Percentiles rank a stretch among this genome's conserved stretches.
Evolutionary conservation across 495 filamentous ascomycete genomes (phyloP).

Genomic region (Xeromyces bisporus): DNA sequence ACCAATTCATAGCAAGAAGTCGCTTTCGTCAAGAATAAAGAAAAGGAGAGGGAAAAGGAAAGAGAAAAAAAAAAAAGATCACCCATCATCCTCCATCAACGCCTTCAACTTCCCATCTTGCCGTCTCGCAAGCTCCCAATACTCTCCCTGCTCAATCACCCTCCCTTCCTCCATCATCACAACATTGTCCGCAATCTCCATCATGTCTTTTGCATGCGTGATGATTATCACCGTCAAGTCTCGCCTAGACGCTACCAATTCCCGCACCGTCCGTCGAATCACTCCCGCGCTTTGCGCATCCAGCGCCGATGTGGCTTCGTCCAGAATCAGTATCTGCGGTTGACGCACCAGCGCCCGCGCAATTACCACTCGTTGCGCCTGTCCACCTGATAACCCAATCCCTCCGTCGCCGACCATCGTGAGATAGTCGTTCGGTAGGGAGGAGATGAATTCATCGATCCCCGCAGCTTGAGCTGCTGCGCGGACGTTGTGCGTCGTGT

Average conservation of each 20-base stretch:
- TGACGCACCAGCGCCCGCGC: conserved; percentile 58
- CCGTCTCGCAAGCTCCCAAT: conserved; percentile 31
- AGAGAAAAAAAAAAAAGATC: too few relatives aligned
- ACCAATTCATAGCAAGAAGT: too few relatives aligned
- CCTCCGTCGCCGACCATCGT: conserved; percentile 70
- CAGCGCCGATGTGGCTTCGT: conserved; percentile 74
- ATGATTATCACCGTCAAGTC: conserved; percentile 46
- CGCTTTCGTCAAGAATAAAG: too few relatives aligned
- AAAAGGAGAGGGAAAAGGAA: too few relatives aligned
- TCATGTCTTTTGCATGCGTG: conserved; percentile 71
- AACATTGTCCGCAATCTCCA: conserved; percentile 54
- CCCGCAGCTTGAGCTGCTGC: conserved; percentile 49
- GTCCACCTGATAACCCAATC: conserved; percentile 59
- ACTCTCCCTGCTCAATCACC: conserved; percentile 50
- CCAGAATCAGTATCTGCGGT: conserved; percentile 59
- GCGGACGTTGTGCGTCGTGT: conserved; percentile 23
- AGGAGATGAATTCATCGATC: conserved; percentile 64
- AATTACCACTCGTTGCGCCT: conserved; percentile 68
- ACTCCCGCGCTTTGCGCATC: conserved; percentile 52
- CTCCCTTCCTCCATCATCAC: conserved; percentile 51
- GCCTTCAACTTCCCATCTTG: conserved; percentile 23
- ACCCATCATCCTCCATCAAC: conserved; percentile 17
- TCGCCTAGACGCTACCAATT: conserved; percentile 17
- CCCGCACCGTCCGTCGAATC: conserved; percentile 45
- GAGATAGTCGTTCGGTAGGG: conserved; percentile 55